Conservation (phyloP, 139 green algal species). For the Chlamydomonas sphaeroides region DNA sequence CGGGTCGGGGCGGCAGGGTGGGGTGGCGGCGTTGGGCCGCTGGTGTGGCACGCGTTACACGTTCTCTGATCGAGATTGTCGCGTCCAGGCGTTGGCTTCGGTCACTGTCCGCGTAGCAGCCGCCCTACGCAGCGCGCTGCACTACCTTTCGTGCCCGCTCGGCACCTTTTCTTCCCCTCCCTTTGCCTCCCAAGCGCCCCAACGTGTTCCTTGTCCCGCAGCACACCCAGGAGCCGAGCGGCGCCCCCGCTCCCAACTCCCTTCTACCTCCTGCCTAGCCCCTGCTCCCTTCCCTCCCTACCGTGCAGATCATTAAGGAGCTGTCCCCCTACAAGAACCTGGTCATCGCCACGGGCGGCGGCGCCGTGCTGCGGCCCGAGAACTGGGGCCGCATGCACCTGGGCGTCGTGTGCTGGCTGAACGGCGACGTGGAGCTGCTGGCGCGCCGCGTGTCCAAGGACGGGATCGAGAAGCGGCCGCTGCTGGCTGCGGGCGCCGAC, state of each 20-base stretch:
- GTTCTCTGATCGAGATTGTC: too few species aligned
- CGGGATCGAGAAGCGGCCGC: constrained; percentile 74
- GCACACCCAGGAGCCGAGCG: background rate
- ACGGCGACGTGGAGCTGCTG: constrained; percentile 75
- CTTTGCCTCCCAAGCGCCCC: background rate
- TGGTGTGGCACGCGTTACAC: too few species aligned
- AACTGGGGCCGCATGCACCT: constrained; percentile 94
- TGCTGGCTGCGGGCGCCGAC: constrained; percentile 57
- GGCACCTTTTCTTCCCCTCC: background rate
- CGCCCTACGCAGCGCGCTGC: too few species aligned
- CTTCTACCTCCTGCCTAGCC: background rate
- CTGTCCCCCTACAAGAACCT: constrained; percentile 82
- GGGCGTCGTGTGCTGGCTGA: constrained; percentile 85
- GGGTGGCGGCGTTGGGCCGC: background rate
- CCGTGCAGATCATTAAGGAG: constrained; percentile 67
- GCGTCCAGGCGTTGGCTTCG: too few species aligned
- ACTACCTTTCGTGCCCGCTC: too few species aligned
- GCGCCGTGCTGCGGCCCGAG: constrained; percentile 69
- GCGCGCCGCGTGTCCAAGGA: constrained; percentile 69
- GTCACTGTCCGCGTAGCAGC: too few species aligned
- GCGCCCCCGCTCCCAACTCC: too few species aligned
- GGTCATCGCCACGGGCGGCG: constrained; percentile 88
- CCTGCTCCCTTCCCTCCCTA: background rate
- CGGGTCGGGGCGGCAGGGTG: constrained; percentile 7
- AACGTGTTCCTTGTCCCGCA: background rate